These are phyloP conservation scores for Halophytophthora batemanensis DNA, from an alignment of 352 stramenopile genomes.

Conservation along the genomic window DNA sequence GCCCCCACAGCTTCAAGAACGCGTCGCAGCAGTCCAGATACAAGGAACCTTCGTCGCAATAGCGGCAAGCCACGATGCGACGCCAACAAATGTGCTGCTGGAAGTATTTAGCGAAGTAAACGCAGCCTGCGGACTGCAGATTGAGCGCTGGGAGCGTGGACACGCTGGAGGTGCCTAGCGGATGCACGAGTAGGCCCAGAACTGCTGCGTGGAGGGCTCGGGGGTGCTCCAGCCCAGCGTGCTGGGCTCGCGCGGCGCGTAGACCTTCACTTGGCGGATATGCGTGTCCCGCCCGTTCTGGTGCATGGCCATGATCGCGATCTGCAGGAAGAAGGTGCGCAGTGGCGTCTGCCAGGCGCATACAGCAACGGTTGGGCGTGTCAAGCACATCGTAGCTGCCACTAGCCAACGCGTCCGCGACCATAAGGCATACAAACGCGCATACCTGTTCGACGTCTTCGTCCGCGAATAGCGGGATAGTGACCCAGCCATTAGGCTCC, in stretches of 20 bases:
- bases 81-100: neutral
- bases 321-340: conserved; percentile 95
- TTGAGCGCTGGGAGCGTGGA: no score
- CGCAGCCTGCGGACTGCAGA: conserved; percentile 1
- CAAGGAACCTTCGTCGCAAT: conserved; percentile 15
- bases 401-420: conserved; percentile 1
- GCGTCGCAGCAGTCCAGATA: conserved; percentile 36
- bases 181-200: conserved; percentile 68
- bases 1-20: conserved; percentile 42
- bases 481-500: conserved; percentile 94
- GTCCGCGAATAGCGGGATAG: conserved; percentile 74
- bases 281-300: conserved; percentile 98
- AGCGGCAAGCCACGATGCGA: neutral
- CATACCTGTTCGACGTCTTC: conserved; percentile 50
- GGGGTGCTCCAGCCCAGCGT: conserved; percentile 49
- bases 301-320: conserved; percentile 96
- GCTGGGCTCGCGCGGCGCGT: conserved; percentile 64
- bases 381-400: neutral
- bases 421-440: neutral
- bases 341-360: conserved; percentile 34
- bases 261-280: conserved; percentile 93
- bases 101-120: conserved; percentile 15
- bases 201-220: conserved; percentile 60
- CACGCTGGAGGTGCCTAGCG: conserved; percentile 14
- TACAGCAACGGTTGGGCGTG: neutral